Conservation (phyloP, 2,329 filamentous ascomycete species). For the Ascochyta rabiei region DNA sequence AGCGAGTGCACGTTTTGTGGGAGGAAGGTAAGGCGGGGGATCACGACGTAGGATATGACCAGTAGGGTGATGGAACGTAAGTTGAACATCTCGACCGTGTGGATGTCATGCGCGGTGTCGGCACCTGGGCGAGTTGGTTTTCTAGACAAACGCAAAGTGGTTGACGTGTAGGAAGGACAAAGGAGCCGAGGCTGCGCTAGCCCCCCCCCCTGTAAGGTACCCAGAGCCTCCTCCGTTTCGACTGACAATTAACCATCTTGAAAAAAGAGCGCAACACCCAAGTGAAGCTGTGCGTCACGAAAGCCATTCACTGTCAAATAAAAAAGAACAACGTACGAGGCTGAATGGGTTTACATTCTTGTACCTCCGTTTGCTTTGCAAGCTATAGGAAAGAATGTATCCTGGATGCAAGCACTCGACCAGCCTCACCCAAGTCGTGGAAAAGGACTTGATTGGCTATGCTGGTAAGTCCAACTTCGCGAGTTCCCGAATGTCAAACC, state of each 20-base stretch:
- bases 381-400: background rate
- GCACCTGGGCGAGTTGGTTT: background rate
- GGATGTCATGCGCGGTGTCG: conserved; percentile 3
- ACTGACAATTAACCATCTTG: too few species aligned
- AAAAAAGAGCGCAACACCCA: background rate
- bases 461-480: too few species aligned
- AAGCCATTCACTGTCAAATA: background rate
- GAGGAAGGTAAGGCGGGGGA: conserved; percentile 48
- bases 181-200: background rate
- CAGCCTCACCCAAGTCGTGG: too few species aligned
- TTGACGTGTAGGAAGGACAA: conserved; percentile 7
- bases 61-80: conserved; percentile 40
- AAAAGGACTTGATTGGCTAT: too few species aligned
- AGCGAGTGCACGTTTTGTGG: conserved; percentile 41
- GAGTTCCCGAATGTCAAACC: background rate
- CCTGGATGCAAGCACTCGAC: conserved; percentile 3
- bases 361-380: conserved; percentile 9
- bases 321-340: background rate
- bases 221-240: background rate
- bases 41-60: conserved; percentile 42
- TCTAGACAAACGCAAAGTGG: background rate
- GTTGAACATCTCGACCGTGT: conserved; percentile 37
- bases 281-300: background rate
- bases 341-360: conserved; percentile 15
- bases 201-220: background rate